Conservation (phyloP, 2,329 filamentous ascomycete genomes). For the Alternaria panax region DNA sequence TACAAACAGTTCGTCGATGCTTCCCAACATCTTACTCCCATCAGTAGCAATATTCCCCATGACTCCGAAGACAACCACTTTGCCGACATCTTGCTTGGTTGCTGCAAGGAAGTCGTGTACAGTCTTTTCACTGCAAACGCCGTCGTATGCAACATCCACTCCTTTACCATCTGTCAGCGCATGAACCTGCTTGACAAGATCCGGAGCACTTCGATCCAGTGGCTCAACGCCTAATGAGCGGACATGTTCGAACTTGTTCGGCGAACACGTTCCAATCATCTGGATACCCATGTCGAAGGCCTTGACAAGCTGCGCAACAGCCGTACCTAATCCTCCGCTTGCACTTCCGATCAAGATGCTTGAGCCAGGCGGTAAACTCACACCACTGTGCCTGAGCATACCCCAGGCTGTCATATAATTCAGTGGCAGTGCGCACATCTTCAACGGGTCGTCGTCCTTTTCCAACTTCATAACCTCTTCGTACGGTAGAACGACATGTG, state of each 20-base stretch:
- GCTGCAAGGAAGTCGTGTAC: constrained; percentile 8
- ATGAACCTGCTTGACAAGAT: constrained; percentile 13
- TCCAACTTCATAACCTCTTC: constrained; percentile 9
- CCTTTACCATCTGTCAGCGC: constrained; percentile 13
- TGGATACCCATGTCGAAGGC: constrained; percentile 15
- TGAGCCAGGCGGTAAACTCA: constrained; percentile 11
- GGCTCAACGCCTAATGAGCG: constrained; percentile 18
- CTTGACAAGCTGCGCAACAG: constrained; percentile 13
- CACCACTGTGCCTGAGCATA: constrained; percentile 18
- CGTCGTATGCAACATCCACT: constrained; percentile 20
- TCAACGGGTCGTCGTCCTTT: constrained; percentile 6
- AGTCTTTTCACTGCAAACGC: constrained; percentile 14
- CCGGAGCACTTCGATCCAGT: constrained; percentile 13
- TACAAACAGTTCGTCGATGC: not conserved
- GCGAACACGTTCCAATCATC: constrained; percentile 18
- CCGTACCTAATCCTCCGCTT: constrained; percentile 18
- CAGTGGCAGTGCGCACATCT: constrained; percentile 11
- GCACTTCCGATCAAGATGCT: constrained; percentile 18
- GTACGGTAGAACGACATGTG: constrained; percentile 15
- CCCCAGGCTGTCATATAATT: constrained; percentile 23
- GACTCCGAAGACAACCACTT: constrained; percentile 13
- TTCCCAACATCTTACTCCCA: constrained; percentile 10
- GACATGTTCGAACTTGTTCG: constrained; percentile 15
- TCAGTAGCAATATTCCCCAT: constrained; percentile 14
- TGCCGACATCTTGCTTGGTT: constrained; percentile 11